Evolutionary conservation across 106 monocot species (phyloP).

Genomic region (Phalaenopsis aphrodite): DNA sequence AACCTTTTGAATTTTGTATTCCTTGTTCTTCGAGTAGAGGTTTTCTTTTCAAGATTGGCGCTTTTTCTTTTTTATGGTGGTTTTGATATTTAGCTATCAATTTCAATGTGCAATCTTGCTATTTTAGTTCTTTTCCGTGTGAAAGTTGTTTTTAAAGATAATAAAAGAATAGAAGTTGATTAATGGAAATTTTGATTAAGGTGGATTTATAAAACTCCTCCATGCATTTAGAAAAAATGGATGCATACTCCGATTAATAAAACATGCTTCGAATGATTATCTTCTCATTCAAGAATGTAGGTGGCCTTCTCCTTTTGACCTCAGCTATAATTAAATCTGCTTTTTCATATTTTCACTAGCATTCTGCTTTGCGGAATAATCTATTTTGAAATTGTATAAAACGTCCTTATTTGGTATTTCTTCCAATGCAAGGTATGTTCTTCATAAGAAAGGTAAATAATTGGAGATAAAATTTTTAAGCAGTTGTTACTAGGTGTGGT

Average conservation of each 20-base stretch:
- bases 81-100: background rate
- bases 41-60: background rate
- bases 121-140: background rate
- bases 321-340: background rate
- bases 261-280: background rate
- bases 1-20: no score
- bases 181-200: background rate
- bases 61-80: background rate
- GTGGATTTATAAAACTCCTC: background rate
- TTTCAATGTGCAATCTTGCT: background rate
- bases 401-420: no score
- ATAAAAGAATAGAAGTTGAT: background rate
- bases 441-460: no score
- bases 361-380: background rate
- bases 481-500: no score
- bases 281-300: background rate
- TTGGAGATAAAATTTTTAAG: no score
- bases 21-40: no score
- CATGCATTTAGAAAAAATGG: background rate
- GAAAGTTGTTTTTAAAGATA: background rate
- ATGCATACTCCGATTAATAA: background rate
- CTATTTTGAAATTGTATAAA: background rate
- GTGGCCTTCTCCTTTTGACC: background rate
- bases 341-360: background rate
- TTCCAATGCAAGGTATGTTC: no score